These are phyloP conservation scores for Diaporthe humulicola DNA, from an alignment of 2,329 filamentous ascomycete genomes.

Conservation along the genomic window DNA sequence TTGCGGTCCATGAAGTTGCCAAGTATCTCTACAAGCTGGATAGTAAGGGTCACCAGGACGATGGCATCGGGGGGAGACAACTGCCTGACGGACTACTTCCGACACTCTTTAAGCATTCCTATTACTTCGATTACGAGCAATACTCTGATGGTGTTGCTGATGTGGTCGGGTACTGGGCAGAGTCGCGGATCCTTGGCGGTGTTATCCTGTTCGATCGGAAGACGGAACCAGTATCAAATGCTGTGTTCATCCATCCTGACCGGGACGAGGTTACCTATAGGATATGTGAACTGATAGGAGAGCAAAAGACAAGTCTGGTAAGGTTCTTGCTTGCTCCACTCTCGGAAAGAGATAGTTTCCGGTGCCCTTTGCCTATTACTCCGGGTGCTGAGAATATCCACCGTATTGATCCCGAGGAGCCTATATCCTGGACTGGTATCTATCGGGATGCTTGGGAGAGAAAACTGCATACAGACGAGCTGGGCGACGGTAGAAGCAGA, in stretches of 20 bases:
- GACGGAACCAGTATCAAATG: not conserved
- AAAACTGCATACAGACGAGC: not conserved
- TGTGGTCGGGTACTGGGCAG: slow-evolving; percentile 4
- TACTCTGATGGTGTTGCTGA: slow-evolving; percentile 12
- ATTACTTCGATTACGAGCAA: not conserved
- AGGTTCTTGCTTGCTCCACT: not conserved
- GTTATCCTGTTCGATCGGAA: not conserved
- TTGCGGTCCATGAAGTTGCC: not conserved
- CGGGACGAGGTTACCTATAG: not conserved
- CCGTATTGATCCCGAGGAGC: slow-evolving; percentile 2
- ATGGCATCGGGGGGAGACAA: not conserved
- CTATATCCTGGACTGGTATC: slow-evolving; percentile 17
- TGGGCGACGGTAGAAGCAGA: not conserved
- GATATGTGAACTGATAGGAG: not conserved
- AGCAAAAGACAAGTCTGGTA: slow-evolving; percentile 6
- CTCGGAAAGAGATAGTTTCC: not conserved
- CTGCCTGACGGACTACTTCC: not conserved
- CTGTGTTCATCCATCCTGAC: slow-evolving; percentile 12
- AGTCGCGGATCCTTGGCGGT: slow-evolving; percentile 1
- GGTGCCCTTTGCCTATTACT: not conserved
- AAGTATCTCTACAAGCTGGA: not conserved
- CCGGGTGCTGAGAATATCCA: not conserved
- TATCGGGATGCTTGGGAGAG: slow-evolving; percentile 7
- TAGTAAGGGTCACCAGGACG: slow-evolving; percentile 1
- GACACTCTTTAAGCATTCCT: not conserved